These are phyloP conservation scores for Gomphus sp. DNA, from an alignment of 1,284 basidiomycete genomes.

Conservation along the genomic window DNA sequence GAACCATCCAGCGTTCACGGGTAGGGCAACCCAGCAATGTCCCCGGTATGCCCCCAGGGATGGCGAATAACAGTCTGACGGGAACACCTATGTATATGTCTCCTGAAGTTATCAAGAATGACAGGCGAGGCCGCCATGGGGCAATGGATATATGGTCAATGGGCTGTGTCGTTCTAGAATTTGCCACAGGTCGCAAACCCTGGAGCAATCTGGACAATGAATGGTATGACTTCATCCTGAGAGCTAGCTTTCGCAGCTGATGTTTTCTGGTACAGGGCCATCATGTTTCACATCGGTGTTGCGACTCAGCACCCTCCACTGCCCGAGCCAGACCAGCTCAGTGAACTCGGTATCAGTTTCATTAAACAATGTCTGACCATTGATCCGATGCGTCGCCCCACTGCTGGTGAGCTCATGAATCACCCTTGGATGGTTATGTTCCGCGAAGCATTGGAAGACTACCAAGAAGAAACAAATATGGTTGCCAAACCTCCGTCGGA, in stretches of 20 bases:
- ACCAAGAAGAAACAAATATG: constrained; percentile 46
- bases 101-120: constrained; percentile 95
- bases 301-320: constrained; percentile 95
- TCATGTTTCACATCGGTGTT: constrained; percentile 99
- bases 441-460: constrained; percentile 55
- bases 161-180: constrained; percentile 95
- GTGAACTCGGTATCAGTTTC: constrained; percentile 87
- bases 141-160: constrained; percentile 98
- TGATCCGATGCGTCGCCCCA: constrained; percentile 78
- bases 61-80: constrained; percentile 74
- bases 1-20: constrained; percentile 67
- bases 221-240: constrained; percentile 54
- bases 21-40: constrained; percentile 21
- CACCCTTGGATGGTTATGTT: constrained; percentile 90
- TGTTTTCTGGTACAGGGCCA: constrained; percentile 53
- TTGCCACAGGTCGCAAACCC: constrained; percentile 92
- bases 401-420: constrained; percentile 77
- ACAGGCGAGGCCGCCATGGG: constrained; percentile 79
- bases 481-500: constrained; percentile 37
- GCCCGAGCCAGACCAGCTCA: constrained; percentile 86
- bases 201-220: constrained; percentile 99
- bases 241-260: constrained; percentile 8
- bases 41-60: constrained; percentile 30
- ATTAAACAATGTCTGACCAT: constrained; percentile 89
- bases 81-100: constrained; percentile 99